Conservation (phyloP, 1,284 basidiomycete genomes). For the Fomitopsis schrenkii region DNA sequence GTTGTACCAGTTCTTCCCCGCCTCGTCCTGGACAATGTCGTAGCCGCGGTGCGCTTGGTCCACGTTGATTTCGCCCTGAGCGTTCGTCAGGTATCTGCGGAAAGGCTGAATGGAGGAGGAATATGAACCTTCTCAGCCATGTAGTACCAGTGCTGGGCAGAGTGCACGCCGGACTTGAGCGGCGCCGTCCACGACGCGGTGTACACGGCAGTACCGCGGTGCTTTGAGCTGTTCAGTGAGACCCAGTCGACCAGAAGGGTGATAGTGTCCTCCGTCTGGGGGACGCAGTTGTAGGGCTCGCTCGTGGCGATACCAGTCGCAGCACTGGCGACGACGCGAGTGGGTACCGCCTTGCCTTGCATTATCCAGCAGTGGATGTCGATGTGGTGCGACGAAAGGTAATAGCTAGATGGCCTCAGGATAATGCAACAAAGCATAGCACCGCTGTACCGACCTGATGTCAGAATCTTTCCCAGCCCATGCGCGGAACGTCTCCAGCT, state of each 20-base stretch:
- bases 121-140: constrained; percentile 78
- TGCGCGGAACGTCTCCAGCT: constrained; percentile 89
- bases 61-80: constrained; percentile 82
- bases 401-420: constrained; percentile 55
- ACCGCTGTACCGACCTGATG: constrained; percentile 54
- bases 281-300: constrained; percentile 81
- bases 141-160: constrained; percentile 92
- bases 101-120: neutral
- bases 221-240: constrained; percentile 63
- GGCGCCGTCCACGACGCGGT: constrained; percentile 90
- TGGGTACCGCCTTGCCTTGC: constrained; percentile 74
- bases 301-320: constrained; percentile 86
- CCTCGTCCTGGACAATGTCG: constrained; percentile 80
- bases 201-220: constrained; percentile 82
- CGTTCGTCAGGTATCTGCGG: neutral
- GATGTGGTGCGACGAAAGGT: constrained; percentile 92
- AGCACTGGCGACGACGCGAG: constrained; percentile 83
- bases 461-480: constrained; percentile 95
- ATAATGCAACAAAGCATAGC: neutral
- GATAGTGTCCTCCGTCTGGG: constrained; percentile 90
- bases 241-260: constrained; percentile 93
- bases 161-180: constrained; percentile 74
- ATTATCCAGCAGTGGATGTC: constrained; percentile 92
- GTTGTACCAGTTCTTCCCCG: constrained; percentile 81
- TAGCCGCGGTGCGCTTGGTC: constrained; percentile 94